Conservation (phyloP, 2,329 filamentous ascomycete genomes). For the Alternaria gaisen region DNA sequence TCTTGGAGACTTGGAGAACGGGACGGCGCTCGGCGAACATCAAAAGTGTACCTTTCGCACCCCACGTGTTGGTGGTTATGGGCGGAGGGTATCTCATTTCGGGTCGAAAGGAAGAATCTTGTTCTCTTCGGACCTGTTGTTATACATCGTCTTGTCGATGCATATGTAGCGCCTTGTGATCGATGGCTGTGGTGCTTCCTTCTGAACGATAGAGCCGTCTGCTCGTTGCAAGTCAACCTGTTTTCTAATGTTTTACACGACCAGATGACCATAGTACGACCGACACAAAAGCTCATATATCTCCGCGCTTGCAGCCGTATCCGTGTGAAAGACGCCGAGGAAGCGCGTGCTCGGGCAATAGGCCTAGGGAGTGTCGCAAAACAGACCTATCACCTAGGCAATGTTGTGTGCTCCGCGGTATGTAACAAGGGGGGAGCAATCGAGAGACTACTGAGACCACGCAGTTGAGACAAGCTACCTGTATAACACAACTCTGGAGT, state of each 20-base stretch:
- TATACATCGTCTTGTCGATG: background rate
- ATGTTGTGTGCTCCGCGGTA: background rate
- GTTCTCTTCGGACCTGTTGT: background rate
- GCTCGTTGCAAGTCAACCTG: background rate
- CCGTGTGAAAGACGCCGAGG: background rate
- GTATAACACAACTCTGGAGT: background rate
- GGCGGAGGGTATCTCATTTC: background rate
- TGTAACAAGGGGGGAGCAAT: background rate
- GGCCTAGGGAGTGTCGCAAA: background rate
- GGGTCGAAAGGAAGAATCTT: background rate
- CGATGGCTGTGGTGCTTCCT: background rate
- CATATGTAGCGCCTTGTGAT: background rate
- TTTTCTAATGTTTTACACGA: background rate
- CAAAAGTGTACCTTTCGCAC: background rate
- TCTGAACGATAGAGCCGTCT: background rate
- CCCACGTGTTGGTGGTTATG: background rate
- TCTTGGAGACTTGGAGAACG: conserved; percentile 1
- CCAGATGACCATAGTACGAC: background rate
- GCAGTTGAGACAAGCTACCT: background rate
- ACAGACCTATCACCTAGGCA: background rate
- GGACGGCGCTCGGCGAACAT: background rate
- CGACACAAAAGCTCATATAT: background rate
- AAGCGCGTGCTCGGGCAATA: background rate
- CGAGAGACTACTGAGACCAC: background rate
- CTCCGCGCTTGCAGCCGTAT: background rate